Percentiles rank a stretch among this genome's conserved stretches.
Conservation (phyloP, 23 red algal species). For the Porphyridium purpureum region DNA sequence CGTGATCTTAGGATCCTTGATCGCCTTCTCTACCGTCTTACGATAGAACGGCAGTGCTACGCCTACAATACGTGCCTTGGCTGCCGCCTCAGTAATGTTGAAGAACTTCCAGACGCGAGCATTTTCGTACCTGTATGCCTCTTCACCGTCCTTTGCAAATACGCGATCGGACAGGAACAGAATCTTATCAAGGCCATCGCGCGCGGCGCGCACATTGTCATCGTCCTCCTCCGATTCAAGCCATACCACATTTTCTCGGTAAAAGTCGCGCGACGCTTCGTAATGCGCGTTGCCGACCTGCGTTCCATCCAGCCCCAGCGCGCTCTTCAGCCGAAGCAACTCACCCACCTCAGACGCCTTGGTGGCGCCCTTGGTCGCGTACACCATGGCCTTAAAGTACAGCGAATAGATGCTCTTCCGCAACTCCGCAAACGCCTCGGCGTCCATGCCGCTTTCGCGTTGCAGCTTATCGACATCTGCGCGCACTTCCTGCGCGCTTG, state of each 20-base stretch:
- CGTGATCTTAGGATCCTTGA: conserved; percentile 19
- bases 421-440: too few species aligned
- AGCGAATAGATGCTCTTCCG: background rate
- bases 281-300: conserved; percentile 65
- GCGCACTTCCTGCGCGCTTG: too few species aligned
- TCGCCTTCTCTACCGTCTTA: conserved; percentile 25
- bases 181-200: conserved; percentile 50
- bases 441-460: too few species aligned
- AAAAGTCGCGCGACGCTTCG: conserved; percentile 58
- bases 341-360: conserved; percentile 22
- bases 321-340: conserved; percentile 41
- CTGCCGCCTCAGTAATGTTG: background rate
- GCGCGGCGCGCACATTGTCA: conserved; percentile 23
- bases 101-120: background rate
- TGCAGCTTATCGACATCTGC: too few species aligned
- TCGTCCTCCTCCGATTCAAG: conserved; percentile 28
- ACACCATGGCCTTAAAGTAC: background rate
- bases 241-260: conserved; percentile 64
- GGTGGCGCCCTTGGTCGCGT: background rate
- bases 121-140: conserved; percentile 80
- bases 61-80: background rate
- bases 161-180: conserved; percentile 75
- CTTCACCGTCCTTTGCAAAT: conserved; percentile 75
- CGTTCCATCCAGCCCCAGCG: conserved; percentile 36
- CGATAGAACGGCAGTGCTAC: conserved; percentile 64